Evolutionary conservation across 2,329 filamentous ascomycete genomes (phyloP), one percentile per base, ranked within the genome.

Genomic region (Didymella segeticola): DNA sequence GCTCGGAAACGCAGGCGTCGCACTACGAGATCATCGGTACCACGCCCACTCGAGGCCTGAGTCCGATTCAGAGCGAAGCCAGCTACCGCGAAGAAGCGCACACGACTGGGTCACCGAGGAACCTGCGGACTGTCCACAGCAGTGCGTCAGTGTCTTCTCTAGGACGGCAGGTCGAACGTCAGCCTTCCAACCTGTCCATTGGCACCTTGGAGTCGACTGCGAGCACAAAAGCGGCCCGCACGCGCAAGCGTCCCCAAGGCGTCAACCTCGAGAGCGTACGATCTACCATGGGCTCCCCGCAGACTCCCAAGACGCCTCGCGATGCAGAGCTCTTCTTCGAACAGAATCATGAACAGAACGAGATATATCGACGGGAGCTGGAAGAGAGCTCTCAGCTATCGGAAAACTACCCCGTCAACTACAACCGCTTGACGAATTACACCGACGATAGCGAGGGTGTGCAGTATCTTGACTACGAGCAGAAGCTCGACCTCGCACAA

Each of bases 11-110:
- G n/a, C 71, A 71, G 30, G 62, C 66, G 5, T 73, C 72, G n/a
- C 70, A 72, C 41, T 74, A 70, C 47, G 72, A 75, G 42, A 71
- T 74, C 47, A 69, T 65, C 5, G 68, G 68, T 17, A 59, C 70
- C 5, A 69, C 67, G 2, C 67, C 71, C 3, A 61, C 83, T 34
- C 88, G 90, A 34, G 88, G 87, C 10, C 77, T 96, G 42, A 97
- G 93, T 69, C 93, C 93, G 0, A 93, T 96, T 55, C 93, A 95
- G 63, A 97, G 93, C 66, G 90, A 96, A 14, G 93, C 91, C 10
- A 95, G 93, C 58, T 93, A 92, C 66, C 63, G 62, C 23, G 69
- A 72, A 17, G 69, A 67, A 19, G 49, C 58, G 5, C 53, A 60
- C 5, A 47, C 42, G 12, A 63, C 60, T 20, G 65, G 63, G 12